These are phyloP conservation scores for Colletotrichum zoysiae DNA, from an alignment of 2,329 filamentous ascomycete genomes.

Conservation along the genomic window DNA sequence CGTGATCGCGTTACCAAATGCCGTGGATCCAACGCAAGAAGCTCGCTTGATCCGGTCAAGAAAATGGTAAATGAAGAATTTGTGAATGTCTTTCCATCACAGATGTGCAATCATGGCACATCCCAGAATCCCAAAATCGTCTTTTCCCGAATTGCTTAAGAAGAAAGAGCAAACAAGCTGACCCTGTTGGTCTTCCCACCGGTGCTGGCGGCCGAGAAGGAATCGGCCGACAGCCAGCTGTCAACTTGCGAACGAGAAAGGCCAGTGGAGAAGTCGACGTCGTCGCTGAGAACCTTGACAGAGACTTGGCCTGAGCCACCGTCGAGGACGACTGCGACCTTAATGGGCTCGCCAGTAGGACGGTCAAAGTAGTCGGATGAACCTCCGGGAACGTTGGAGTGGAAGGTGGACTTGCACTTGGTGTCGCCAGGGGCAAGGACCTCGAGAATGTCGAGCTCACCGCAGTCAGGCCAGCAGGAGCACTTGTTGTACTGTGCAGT, in stretches of 20 bases:
- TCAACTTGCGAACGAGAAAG: conserved; percentile 56
- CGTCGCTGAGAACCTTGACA: conserved; percentile 65
- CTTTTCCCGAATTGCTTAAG: conserved; percentile 12
- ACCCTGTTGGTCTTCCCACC: conserved; percentile 24
- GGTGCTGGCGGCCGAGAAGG: conserved; percentile 13
- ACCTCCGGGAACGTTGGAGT: conserved; percentile 72
- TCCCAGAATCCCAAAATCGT: conserved; percentile 9
- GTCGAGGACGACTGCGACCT: conserved; percentile 73
- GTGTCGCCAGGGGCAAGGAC: conserved; percentile 74
- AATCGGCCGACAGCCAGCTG: conserved; percentile 47
- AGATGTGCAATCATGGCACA: conserved; percentile 26
- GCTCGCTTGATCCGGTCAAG: conserved; percentile 19
- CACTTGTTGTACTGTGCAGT: conserved; percentile 78
- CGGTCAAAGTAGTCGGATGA: conserved; percentile 80
- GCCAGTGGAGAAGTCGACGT: conserved; percentile 55
- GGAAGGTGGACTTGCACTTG: conserved; percentile 78
- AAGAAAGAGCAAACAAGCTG: conserved; percentile 41
- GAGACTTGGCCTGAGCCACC: conserved; percentile 63
- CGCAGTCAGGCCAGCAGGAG: conserved; percentile 81
- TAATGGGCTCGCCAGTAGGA: conserved; percentile 70
- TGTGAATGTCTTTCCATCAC: conserved; percentile 11
- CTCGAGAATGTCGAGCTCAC: conserved; percentile 83
- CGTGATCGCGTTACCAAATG: conserved; percentile 25
- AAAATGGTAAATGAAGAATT: conserved; percentile 6
- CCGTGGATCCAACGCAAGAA: conserved; percentile 28